phyloP scores from a whole-genome alignment of 495 filamentous ascomycete species.

The Aspergillus ostianus region DNA sequence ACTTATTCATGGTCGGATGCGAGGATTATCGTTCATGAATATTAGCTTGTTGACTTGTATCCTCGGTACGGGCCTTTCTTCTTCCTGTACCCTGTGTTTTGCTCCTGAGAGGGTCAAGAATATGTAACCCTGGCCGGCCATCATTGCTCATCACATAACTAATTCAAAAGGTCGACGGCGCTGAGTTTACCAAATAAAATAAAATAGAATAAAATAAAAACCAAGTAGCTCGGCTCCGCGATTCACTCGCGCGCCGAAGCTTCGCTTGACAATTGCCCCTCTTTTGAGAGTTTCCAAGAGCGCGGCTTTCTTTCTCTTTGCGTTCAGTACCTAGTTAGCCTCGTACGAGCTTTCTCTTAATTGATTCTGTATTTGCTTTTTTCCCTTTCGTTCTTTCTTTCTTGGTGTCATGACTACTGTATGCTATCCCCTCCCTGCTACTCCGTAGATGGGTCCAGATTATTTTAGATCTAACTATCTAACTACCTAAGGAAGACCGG shows the following conservation, averaged over 20 bases:
- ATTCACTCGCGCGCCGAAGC: slow-evolving; percentile 15
- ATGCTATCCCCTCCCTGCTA: too few relatives aligned
- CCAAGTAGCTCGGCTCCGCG: slow-evolving; percentile 9
- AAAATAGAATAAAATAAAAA: not conserved
- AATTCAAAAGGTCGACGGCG: not conserved
- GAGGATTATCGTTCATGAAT: not conserved
- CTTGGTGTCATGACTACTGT: not conserved
- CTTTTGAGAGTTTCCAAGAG: slow-evolving; percentile 3
- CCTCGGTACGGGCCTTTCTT: too few relatives aligned
- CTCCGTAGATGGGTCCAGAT: not conserved
- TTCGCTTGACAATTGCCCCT: slow-evolving; percentile 14
- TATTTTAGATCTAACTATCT: slow-evolving; percentile 4
- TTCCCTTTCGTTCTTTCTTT: not conserved
- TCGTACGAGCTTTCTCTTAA: not conserved
- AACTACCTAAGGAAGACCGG: too few relatives aligned
- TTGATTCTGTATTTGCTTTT: not conserved
- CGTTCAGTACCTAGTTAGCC: slow-evolving; percentile 2
- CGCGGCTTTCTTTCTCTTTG: slow-evolving; percentile 6
- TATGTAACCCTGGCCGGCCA: not conserved
- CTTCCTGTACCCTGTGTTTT: not conserved
- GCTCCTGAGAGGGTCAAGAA: too few relatives aligned
- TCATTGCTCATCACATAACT: not conserved
- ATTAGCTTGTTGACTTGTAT: too few relatives aligned
- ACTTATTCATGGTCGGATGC: not conserved
- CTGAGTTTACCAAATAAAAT: too few relatives aligned